Evolutionary conservation across 1,284 basidiomycete genomes (phyloP).

Genomic region (Ustilago shanxiensis): DNA sequence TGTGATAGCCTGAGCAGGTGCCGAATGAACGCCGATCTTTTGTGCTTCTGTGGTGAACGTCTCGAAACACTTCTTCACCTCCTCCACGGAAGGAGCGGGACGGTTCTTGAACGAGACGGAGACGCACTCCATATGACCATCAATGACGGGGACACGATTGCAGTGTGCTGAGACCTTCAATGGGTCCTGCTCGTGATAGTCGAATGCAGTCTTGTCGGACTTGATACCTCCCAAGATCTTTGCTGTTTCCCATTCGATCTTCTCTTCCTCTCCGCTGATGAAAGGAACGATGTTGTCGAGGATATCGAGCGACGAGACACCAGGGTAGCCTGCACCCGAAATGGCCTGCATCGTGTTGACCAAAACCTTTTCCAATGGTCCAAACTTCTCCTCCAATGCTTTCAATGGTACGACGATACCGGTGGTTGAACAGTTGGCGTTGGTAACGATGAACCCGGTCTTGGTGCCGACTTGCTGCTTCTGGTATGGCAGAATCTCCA

Average conservation of each 20-base stretch:
- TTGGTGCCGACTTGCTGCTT: slow-evolving; percentile 73
- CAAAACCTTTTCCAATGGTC: slow-evolving; percentile 88
- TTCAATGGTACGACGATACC: slow-evolving; percentile 91
- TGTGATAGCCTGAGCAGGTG: slow-evolving; percentile 86
- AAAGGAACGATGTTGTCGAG: slow-evolving; percentile 96
- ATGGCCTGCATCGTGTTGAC: slow-evolving; percentile 98
- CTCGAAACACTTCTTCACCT: slow-evolving; percentile 84
- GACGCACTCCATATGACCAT: slow-evolving; percentile 90
- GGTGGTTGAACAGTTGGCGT: slow-evolving; percentile 98
- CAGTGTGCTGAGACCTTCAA: slow-evolving; percentile 90
- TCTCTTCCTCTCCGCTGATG: slow-evolving; percentile 88
- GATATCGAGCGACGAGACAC: slow-evolving; percentile 89
- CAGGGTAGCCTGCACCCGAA: slow-evolving; percentile 96
- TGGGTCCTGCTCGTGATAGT: slow-evolving; percentile 84
- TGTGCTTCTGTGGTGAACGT: slow-evolving; percentile 84
- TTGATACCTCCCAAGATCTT: slow-evolving; percentile 85
- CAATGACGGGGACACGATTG: slow-evolving; percentile 91
- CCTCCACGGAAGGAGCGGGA: slow-evolving; percentile 87
- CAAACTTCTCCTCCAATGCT: slow-evolving; percentile 91
- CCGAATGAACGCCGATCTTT: slow-evolving; percentile 84
- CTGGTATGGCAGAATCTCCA: slow-evolving; percentile 88
- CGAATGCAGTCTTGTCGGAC: slow-evolving; percentile 74
- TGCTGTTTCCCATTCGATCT: slow-evolving; percentile 97
- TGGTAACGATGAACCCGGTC: slow-evolving; percentile 96
- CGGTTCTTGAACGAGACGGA: slow-evolving; percentile 84